Conservation (phyloP, 257 asterid species). For the Verbascum thapsus region DNA sequence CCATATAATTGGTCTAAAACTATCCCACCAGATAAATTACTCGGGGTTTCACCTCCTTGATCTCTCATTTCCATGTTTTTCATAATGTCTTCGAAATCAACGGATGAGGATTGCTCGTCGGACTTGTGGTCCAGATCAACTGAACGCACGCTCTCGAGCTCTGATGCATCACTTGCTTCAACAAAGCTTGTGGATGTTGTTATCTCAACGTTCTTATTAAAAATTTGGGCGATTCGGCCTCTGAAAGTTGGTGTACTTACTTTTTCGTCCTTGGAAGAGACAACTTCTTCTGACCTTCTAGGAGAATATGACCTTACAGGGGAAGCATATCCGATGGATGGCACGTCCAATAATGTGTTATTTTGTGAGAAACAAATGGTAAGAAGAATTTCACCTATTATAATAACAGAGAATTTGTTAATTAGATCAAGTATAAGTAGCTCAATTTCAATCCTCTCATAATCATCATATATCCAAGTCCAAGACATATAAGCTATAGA, state of each 20-base stretch:
- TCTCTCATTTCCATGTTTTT: constrained; percentile 64
- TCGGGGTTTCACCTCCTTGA: constrained; percentile 65
- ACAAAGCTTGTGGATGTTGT: constrained; percentile 42
- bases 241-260: constrained; percentile 60
- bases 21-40: constrained; percentile 74
- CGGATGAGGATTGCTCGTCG: constrained; percentile 55
- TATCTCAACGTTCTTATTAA: constrained; percentile 63
- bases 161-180: constrained; percentile 55
- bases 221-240: constrained; percentile 80
- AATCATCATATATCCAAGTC: not conserved
- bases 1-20: constrained; percentile 75
- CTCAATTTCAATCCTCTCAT: too few relatives aligned
- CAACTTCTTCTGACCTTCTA: constrained; percentile 59
- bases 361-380: constrained; percentile 73
- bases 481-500: not conserved
- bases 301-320: constrained; percentile 60
- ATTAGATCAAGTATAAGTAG: too few relatives aligned
- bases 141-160: constrained; percentile 49
- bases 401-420: too few relatives aligned
- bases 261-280: constrained; percentile 63
- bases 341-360: constrained; percentile 54
- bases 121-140: constrained; percentile 38
- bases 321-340: constrained; percentile 45
- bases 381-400: constrained; percentile 85
- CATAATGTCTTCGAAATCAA: constrained; percentile 69